phyloP scores from a whole-genome alignment of 176 grass and related monocot genomes.

The Oryza punctata region DNA sequence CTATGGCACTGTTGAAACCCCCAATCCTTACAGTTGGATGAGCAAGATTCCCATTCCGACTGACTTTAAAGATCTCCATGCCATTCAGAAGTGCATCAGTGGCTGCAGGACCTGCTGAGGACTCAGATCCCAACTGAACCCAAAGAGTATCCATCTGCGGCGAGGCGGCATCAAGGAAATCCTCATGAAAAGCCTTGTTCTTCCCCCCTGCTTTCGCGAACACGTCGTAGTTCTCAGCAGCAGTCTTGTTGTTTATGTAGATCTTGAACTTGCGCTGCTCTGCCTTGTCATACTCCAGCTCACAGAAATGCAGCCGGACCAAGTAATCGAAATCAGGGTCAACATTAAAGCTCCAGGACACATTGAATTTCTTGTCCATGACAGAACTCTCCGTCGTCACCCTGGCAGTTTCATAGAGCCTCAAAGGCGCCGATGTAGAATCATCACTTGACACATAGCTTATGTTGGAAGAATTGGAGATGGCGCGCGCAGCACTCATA shows the following conservation, averaged over 20 bases:
- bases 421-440: conserved; percentile 56
- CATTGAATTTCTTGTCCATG: conserved; percentile 81
- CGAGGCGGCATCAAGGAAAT: conserved; percentile 63
- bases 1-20: conserved; percentile 24
- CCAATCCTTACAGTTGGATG: conserved; percentile 61
- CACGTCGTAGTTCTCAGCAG: conserved; percentile 85
- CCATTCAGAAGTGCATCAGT: conserved; percentile 85
- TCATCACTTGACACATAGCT: conserved; percentile 64
- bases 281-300: conserved; percentile 67
- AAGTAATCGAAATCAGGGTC: conserved; percentile 93
- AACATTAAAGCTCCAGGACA: conserved; percentile 76
- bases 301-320: conserved; percentile 89
- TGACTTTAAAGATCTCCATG: conserved; percentile 98
- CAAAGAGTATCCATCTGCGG: conserved; percentile 78
- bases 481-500: conserved; percentile 60
- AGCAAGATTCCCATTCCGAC: conserved; percentile 69
- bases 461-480: conserved; percentile 70
- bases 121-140: conserved; percentile 87
- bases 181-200: conserved; percentile 94
- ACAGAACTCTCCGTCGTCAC: conserved; percentile 65
- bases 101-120: conserved; percentile 50
- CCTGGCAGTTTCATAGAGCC: conserved; percentile 87
- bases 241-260: conserved; percentile 93
- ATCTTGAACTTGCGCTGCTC: conserved; percentile 86
- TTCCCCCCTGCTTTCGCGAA: conserved; percentile 67